Percentiles rank a stretch among this genome's conserved stretches.
These are phyloP conservation scores for Cryptococcus depauperatus DNA, from an alignment of 1,284 basidiomycete genomes.

Conservation along the genomic window DNA sequence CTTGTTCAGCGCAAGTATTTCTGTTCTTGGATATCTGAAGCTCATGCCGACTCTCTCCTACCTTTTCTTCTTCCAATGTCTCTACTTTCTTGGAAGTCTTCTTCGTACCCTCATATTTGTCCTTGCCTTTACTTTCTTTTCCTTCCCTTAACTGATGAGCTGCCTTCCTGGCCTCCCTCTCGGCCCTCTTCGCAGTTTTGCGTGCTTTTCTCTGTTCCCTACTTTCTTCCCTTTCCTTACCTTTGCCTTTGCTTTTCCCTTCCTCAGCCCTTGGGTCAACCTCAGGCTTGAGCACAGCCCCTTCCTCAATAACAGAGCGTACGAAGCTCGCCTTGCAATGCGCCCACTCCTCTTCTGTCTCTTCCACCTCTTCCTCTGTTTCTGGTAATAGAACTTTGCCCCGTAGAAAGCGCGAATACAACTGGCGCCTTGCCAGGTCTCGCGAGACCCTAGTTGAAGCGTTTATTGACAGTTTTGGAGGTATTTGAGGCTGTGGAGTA, in stretches of 20 bases:
- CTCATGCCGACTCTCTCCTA: slow-evolving; percentile 4
- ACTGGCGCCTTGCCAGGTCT: slow-evolving; percentile 61
- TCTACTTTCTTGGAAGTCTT: background rate
- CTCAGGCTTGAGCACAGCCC: slow-evolving; percentile 1
- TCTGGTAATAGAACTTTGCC: slow-evolving; percentile 55
- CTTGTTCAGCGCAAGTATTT: slow-evolving; percentile 1
- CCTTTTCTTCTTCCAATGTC: slow-evolving; percentile 4
- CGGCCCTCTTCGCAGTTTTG: background rate
- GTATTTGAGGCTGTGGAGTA: slow-evolving; percentile 20
- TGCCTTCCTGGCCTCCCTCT: no score
- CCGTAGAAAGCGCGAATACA: slow-evolving; percentile 74
- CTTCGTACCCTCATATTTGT: slow-evolving; percentile 9
- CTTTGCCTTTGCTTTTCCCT: slow-evolving; percentile 4
- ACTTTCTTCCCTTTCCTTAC: slow-evolving; percentile 3
- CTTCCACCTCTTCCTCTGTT: slow-evolving; percentile 9
- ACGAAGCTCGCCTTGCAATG: slow-evolving; percentile 5
- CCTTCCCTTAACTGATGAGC: no score
- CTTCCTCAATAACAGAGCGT: background rate
- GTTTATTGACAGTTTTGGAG: slow-evolving; percentile 43
- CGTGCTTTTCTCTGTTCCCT: slow-evolving; percentile 7
- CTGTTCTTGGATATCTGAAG: no score
- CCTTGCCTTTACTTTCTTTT: slow-evolving; percentile 11
- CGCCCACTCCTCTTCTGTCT: slow-evolving; percentile 5
- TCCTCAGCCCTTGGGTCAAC: slow-evolving; percentile 2
- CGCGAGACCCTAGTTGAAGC: slow-evolving; percentile 62